phyloP scores from a whole-genome alignment of 169 alveolate species.

The Cyclospora cayetanensis region DNA sequence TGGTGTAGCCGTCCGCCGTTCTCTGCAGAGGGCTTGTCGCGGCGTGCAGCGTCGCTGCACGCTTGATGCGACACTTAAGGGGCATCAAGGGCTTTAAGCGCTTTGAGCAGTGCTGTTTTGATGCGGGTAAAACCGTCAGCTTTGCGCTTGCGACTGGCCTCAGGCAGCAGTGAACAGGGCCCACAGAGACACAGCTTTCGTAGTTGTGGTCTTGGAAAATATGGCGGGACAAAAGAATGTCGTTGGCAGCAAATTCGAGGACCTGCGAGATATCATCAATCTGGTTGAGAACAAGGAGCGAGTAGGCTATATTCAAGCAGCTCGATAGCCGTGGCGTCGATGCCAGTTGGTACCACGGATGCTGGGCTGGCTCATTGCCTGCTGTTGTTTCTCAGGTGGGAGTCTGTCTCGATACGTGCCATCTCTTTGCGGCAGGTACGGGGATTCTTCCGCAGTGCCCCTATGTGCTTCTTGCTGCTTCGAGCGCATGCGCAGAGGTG shows the following conservation, averaged over 20 bases:
- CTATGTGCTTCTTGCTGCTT: no score
- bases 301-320: slow-evolving; percentile 62
- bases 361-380: not conserved
- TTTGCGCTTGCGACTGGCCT: no score
- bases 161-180: slow-evolving; percentile 83
- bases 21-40: no score
- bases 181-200: slow-evolving; percentile 81
- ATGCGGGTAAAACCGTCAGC: not conserved
- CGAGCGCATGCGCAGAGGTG: no score
- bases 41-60: no score
- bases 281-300: slow-evolving; percentile 84
- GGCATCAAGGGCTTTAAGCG: no score
- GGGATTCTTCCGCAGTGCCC: no score
- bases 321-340: not conserved
- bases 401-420: slow-evolving; percentile 93
- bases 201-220: slow-evolving; percentile 87
- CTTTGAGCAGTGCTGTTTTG: no score
- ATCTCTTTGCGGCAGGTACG: slow-evolving; percentile 89
- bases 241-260: slow-evolving; percentile 89
- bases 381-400: slow-evolving; percentile 80
- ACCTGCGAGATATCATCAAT: slow-evolving; percentile 83
- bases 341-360: not conserved
- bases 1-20: no score
- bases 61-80: no score
- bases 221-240: slow-evolving; percentile 92